Conservation (phyloP, 2,329 filamentous ascomycete species). For the Exserohilum turcica region DNA sequence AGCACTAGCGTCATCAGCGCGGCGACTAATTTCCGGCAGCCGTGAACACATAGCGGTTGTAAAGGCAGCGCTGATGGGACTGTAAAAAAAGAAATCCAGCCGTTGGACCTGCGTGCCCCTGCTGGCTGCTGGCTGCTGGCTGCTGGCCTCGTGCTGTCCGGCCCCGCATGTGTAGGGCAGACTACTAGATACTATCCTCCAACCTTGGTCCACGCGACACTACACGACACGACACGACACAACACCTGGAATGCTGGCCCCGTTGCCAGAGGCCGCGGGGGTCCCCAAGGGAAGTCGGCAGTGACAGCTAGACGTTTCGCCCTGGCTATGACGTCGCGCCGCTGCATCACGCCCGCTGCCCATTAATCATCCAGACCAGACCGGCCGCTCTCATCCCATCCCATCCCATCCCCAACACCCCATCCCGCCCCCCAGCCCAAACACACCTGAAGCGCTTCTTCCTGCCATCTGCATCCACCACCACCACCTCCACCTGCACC, state of each 20-base stretch:
- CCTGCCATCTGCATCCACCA: slow-evolving; percentile 36
- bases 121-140: not conserved
- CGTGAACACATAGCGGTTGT: slow-evolving; percentile 10
- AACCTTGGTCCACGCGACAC: too few species aligned
- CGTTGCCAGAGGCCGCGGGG: not conserved
- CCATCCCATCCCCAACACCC: too few species aligned
- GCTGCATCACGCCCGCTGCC: not conserved
- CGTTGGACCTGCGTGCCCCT: not conserved
- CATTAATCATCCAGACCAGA: not conserved
- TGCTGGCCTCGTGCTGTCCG: too few species aligned
- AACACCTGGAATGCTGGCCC: too few species aligned
- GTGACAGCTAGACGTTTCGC: slow-evolving; percentile 3
- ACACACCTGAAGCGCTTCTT: slow-evolving; percentile 31
- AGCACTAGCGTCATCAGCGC: slow-evolving; percentile 27
- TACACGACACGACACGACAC: too few species aligned
- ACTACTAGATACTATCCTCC: too few species aligned
- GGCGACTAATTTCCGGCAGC: slow-evolving; percentile 13
- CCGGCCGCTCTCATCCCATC: too few species aligned
- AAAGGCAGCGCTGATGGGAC: not conserved
- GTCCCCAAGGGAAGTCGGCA: too few species aligned
- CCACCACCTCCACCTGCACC: too few species aligned
- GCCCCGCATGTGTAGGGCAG: too few species aligned
- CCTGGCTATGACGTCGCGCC: slow-evolving; percentile 15
- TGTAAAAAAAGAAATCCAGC: slow-evolving; percentile 6
- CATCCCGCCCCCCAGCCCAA: slow-evolving; percentile 1